Base-by-base conservation (phyloP, 2,329 filamentous ascomycete genomes). In the Metarhizium anisopliae region DNA sequence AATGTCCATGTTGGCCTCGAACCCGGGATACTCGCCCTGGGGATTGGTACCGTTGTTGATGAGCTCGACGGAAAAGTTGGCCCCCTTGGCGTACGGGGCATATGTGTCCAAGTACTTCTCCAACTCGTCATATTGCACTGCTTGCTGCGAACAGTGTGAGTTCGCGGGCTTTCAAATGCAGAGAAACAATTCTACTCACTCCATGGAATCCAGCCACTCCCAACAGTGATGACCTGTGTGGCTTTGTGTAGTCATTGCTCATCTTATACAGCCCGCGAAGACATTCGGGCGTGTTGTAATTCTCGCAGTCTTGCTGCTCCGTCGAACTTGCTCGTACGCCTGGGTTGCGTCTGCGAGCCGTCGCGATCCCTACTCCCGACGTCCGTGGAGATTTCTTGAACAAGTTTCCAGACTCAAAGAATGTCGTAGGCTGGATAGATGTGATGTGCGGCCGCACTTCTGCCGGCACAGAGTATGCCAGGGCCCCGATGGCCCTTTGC, bases 191-290 rank as follows among this genome's bases (percentile, higher is more conserved):
- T 25, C 59, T 25, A 25, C 64, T 60, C 61, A 72, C 74, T 42
- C 70, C 66, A 0, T 70, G 61, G 58, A 77, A 80, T 4, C 74
- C 76, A 20, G 62, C 61, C 18, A 90, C 83, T n/a, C 85, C 86
- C 52, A 85, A 81, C 56, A 77, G 80, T 56, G 86, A 85, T 0
- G 72, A 86, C 29, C 76, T 82, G 63, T 75, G 81, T 11, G 84
- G 79, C 25, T 68, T 83, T 7, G 79, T 72, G 8, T 86, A 83
- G 32, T 71, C 66, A 8, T 66, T 57, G 30, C 67, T 67, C 30
- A 79, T 70, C 3, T 72, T 70, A 64, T 80, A 80, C 14, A 78
- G 62, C 6, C 72, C 67, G 43, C 71, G 69, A 4, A 79, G 57
- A 36, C 77, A 80, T 1, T 67, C 66, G 1, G 77, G 77, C 0